Base-by-base conservation (phyloP, 2,329 filamentous ascomycete species). In the Beauveria sp. region DNA sequence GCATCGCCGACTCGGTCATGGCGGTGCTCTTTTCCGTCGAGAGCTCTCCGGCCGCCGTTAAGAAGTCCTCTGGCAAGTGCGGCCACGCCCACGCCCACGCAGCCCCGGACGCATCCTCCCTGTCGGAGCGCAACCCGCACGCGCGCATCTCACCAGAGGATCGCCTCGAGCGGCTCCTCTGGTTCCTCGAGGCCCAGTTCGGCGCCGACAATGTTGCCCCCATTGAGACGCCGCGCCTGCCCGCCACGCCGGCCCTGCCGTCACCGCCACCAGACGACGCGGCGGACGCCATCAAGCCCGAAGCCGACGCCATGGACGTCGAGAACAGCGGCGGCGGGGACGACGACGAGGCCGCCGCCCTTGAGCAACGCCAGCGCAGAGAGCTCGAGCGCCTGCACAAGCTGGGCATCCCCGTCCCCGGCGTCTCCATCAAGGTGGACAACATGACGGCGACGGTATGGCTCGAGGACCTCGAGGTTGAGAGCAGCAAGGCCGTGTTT, bases 141-240 rank as follows among this genome's bases (percentile, higher is more conserved):
- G 83, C 87, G 14, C 83, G 88, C 50, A 75, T 91, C 47, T 83
- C 83, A 10, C 81, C 92, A 0, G 80, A 88, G 50, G 91, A 96
- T 67, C 88, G 91, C 46, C 85, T 97, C 46, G 84, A 88, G 64
- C 87, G 93, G 40, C 85, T 99, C 22, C 89, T 96, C 76, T 90
- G 96, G 85, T 96, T 99, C 78, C 87, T 99, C 16, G 94, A 99
- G 78, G 90, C 92, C 3, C 94, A 99, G 73, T 99, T 99, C 70
- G 94, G 94, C 64, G 80, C 85, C 37, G 88, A 94, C 65, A 88
- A 91, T 63, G 86, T 97, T 61, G 80, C 83, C 0, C 92, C 93
- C 5, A 89, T 97, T 66, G 82, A 87, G 44, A 78, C 75, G 69
- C 77, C 91, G 63, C 83, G 86, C 72, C 72, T 85, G 2, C 77